A percentile compares a stretch with the other conserved stretches of the same genome.
Evolutionary conservation across 345 rosid species (phyloP).

Genomic region (Gossypium australe): DNA sequence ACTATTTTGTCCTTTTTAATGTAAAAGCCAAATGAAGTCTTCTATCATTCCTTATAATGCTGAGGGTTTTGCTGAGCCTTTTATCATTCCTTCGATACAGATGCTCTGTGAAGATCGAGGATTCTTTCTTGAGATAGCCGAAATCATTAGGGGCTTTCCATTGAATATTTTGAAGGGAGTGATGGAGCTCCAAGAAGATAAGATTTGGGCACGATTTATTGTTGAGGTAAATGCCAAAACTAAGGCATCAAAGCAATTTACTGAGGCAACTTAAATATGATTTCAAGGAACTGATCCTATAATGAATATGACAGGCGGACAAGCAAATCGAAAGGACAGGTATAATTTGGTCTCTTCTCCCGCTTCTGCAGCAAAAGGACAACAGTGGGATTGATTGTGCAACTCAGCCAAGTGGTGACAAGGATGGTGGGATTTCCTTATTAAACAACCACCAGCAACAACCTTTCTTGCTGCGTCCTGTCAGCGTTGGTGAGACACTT

Average conservation of each 20-base stretch:
- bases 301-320: slow-evolving; percentile 44
- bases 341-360: slow-evolving; percentile 76
- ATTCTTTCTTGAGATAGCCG: slow-evolving; percentile 79
- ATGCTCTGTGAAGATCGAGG: slow-evolving; percentile 78
- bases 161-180: slow-evolving; percentile 75
- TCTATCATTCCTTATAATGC: too few relatives aligned
- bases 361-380: slow-evolving; percentile 48
- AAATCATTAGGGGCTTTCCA: slow-evolving; percentile 62
- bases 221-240: slow-evolving; percentile 51
- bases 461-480: slow-evolving; percentile 18
- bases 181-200: slow-evolving; percentile 55
- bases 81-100: slow-evolving; percentile 29
- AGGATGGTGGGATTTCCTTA: slow-evolving; percentile 24
- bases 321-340: slow-evolving; percentile 59
- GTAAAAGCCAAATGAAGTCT: neutral
- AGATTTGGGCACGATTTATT: slow-evolving; percentile 77
- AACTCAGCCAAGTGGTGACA: slow-evolving; percentile 22
- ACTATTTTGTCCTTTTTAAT: neutral
- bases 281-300: slow-evolving; percentile 6
- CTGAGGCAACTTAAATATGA: neutral
- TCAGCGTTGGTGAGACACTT: slow-evolving; percentile 25
- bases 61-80: neutral
- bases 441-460: slow-evolving; percentile 32
- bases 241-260: neutral
- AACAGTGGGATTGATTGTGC: slow-evolving; percentile 24